Evolutionary conservation across 208 protist genomes (phyloP), one percentile per base, ranked within the genome.

Genomic region (Dictyostelium gargantuum): DNA sequence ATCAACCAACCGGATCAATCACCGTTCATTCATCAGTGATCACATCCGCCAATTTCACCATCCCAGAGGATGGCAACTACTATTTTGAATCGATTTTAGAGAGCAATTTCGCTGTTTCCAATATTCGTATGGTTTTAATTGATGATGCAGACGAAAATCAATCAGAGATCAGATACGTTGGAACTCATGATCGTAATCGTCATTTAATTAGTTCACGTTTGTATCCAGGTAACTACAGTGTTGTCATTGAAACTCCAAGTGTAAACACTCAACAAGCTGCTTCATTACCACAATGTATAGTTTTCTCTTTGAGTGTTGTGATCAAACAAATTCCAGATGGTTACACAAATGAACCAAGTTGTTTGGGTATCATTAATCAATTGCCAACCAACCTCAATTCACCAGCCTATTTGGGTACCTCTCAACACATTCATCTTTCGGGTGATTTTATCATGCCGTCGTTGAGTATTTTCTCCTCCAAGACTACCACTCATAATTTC

Each of bases 371-470:
- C 2, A 6, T 26, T 3, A 70, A 21, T 40, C 8, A 38, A 9
- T 76, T 92, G 35, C 85, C 85, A 29, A 11, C 6, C 3, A 38
- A 75, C 26, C 23, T 92, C 1, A 80, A 75, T 42, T 32, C 58
- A 2, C 85, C 85, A 40, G 85, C 26, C 9, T 92, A 84, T 42
- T 46, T 89, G 0, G 61, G 26, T 26, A 74, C 56, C 1, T 44
- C 29, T 17, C 26, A 84, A 17, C 42, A 21, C 10, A 38, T 93
- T 13, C 91, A 93, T 35, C 4, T 93, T 9, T 42, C 79, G 5
- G 76, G 70, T 19, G 35, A 76, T 38, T 84, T 80, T n/a, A 42
- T 91, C 3, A 26, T 93, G 0, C 91, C 91, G 35, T 11, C 54
- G 1, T 50, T 74, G 10, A n/a, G 8, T 38, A 66, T 32, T 0